phyloP scores from a whole-genome alignment of 345 rosid species.

The Populus simonii region DNA sequence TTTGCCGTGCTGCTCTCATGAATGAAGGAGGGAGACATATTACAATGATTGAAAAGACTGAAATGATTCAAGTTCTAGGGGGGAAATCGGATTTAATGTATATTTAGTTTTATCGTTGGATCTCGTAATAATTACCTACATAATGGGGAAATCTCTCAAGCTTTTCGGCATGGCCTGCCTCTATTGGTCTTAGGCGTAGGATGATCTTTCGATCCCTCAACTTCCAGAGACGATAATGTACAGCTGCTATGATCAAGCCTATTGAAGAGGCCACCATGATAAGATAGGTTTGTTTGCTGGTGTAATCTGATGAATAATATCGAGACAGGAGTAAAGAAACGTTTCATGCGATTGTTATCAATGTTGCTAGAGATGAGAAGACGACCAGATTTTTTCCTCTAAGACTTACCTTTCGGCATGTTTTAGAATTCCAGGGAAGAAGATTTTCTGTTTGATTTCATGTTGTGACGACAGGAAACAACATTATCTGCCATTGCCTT shows the following conservation, averaged over 20 bases:
- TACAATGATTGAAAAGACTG: background rate
- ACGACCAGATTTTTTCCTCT: background rate
- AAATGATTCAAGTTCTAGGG: no score
- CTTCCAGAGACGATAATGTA: conserved; percentile 44
- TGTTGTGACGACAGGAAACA: background rate
- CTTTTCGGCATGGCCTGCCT: conserved; percentile 42
- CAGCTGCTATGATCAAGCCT: conserved; percentile 67
- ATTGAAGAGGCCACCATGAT: conserved; percentile 63
- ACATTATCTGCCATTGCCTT: conserved; percentile 8
- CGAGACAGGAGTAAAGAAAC: background rate
- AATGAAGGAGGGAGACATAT: background rate
- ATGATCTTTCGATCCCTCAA: conserved; percentile 57
- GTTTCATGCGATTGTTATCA: no score
- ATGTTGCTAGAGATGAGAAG: no score
- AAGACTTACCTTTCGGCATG: conserved; percentile 43
- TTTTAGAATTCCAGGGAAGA: conserved; percentile 19
- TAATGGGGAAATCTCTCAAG: conserved; percentile 77
- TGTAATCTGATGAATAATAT: conserved; percentile 31
- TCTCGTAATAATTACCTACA: conserved; percentile 45
- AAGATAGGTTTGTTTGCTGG: conserved; percentile 46
- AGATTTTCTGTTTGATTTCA: background rate
- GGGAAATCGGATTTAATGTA: background rate
- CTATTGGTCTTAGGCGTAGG: conserved; percentile 47
- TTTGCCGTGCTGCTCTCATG: conserved; percentile 61
- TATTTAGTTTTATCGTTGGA: background rate